Base-by-base conservation (phyloP, 176 grass and related monocot genomes). In the Rhynchospora tenuis region DNA sequence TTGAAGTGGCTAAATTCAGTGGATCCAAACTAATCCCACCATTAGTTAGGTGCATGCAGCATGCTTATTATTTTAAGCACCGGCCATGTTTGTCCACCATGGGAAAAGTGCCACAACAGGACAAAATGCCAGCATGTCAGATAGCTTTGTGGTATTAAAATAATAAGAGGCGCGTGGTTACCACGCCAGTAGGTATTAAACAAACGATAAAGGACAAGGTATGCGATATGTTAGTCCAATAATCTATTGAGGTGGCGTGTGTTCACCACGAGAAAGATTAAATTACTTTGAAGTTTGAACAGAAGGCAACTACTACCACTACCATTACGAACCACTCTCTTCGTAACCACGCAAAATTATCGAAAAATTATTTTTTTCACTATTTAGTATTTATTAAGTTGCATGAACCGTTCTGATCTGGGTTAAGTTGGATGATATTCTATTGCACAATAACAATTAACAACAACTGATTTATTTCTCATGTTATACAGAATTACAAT, bases 21-120 rank as follows among this genome's bases (percentile, higher is more conserved):
- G 63, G 27, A 84, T 68, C 82, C 59, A n/a, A 66, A 29, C 45
- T 55, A 68, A 80, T 59, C n/a, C 16, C 74, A 10, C 16, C 1
- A 79, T 28, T 65, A 74, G 44, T n/a, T n/a, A n/a, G n/a, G n/a
- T n/a, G n/a, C n/a, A n/a, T n/a, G n/a, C n/a, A n/a, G n/a, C n/a
- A 47, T 62, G 7, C 15, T n/a, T 42, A 74, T 48, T 85, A 86
- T 74, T 29, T 43, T 71, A 74, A 75, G 31, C 63, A 33, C 7
- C 61, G 56, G 83, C 84, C n/a, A n/a, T n/a, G 86, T 84, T 83
- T 91, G 89, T 22, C 56, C 8, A 51, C 83, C 86, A 88, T 8
- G 55, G 52, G 64, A 73, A 78, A 66, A 19, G 47, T 16, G 14
- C 57, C 2, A 77, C 43, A 47, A 73, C 10, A 50, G 80, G 45